These are phyloP conservation scores for Fragaria vesca DNA, from an alignment of 306 rosid species.

Conservation along the genomic window DNA sequence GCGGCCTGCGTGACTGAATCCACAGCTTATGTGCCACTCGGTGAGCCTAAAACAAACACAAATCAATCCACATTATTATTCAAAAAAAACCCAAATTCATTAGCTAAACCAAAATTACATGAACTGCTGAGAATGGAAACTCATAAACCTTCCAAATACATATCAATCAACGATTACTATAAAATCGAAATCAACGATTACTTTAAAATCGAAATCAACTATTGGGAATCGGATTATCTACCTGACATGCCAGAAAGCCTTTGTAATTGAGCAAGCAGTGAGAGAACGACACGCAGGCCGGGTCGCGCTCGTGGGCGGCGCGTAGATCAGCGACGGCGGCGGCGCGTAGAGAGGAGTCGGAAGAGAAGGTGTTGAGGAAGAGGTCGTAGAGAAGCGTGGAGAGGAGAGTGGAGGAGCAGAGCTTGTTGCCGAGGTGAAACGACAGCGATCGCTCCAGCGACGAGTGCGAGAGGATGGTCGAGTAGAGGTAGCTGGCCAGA, in stretches of 20 bases:
- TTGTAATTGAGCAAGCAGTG: conserved; percentile 95
- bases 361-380: conserved; percentile 71
- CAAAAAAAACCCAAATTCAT: neutral
- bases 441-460: conserved; percentile 75
- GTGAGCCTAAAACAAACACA: conserved; percentile 54
- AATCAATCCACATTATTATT: neutral
- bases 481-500: conserved; percentile 86
- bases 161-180: too few species aligned
- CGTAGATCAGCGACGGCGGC: conserved; percentile 83
- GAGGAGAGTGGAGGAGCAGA: conserved; percentile 88
- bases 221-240: neutral
- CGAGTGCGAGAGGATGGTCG: conserved; percentile 81
- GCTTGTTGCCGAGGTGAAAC: conserved; percentile 88
- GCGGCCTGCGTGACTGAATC: conserved; percentile 70
- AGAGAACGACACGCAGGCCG: conserved; percentile 80
- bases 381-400: conserved; percentile 90
- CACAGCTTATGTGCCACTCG: conserved; percentile 80
- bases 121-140: too few species aligned
- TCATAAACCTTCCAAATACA: too few species aligned
- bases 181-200: neutral
- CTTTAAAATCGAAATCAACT: neutral
- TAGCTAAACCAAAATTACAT: neutral
- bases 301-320: conserved; percentile 76
- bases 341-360: conserved; percentile 54
- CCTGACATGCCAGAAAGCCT: conserved; percentile 94